Percentiles rank a stretch among this genome's conserved stretches.
Conservation (phyloP, 2,329 filamentous ascomycete genomes). For the Phialophora expanda region DNA sequence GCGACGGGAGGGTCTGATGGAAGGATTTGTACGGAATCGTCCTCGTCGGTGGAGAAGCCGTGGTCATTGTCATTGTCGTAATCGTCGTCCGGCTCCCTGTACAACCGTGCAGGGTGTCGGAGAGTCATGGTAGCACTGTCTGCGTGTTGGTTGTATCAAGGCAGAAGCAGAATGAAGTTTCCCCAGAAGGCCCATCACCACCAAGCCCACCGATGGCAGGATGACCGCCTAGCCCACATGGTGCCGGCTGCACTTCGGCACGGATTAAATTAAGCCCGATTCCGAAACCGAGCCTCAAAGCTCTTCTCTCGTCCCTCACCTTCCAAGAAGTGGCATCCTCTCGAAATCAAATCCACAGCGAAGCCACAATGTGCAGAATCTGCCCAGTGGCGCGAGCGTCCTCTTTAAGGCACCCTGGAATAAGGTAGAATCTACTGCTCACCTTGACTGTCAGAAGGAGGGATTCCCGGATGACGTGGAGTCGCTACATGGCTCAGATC, state of each 20-base stretch:
- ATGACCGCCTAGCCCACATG: neutral
- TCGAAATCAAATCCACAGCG: too few relatives aligned
- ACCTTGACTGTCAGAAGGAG: too few relatives aligned
- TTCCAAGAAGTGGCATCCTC: too few relatives aligned
- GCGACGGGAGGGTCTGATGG: neutral
- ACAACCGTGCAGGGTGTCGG: conserved; percentile 24
- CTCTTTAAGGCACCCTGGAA: too few relatives aligned
- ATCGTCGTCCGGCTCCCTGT: neutral
- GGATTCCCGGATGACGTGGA: too few relatives aligned
- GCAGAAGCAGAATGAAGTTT: neutral
- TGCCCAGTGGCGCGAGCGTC: too few relatives aligned
- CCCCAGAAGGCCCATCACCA: neutral
- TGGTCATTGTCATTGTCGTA: conserved; percentile 10
- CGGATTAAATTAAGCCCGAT: neutral
- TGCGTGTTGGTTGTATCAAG: neutral
- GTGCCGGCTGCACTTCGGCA: neutral
- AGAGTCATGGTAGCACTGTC: conserved; percentile 20
- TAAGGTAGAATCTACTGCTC: too few relatives aligned
- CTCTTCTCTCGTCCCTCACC: too few relatives aligned
- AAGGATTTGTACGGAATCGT: neutral
- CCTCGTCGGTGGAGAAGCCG: neutral
- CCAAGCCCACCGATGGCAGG: too few relatives aligned
- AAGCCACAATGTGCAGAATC: too few relatives aligned
- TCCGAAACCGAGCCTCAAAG: neutral
- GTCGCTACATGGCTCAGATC: too few relatives aligned